Evolutionary conservation across 1,284 basidiomycete species (phyloP), one percentile per base, ranked within the genome.

Genomic region (Sporisorium graminicola): DNA sequence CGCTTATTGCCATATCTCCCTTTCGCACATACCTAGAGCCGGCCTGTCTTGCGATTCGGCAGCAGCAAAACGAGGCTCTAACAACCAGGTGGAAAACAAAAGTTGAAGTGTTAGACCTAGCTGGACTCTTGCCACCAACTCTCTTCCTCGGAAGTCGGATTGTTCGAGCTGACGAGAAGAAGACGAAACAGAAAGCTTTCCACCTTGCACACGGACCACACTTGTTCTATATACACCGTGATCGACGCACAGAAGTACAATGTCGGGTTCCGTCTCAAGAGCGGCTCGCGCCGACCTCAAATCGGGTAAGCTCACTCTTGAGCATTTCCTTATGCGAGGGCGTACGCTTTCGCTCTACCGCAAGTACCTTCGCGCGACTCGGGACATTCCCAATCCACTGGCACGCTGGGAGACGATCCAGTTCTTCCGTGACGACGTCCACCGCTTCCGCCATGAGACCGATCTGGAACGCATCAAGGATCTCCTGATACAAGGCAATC

Each of bases 331-430:
- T 33, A 65, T 80, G 56, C 79, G 76, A 26, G 43, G 65, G 1
- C 65, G 68, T 9, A 74, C 65, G 5, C 54, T 78, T 22, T 64
- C 75, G 22, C 74, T 82, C 47, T 82, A 78, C 44, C 72, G 81
- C 57, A 72, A 72, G 49, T 77, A 80, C 27, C 54, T 82, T 14
- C 66, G 81, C 5, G 79, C 79, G 1, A 74, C 81, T 3, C 47
- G 81, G 33, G 73, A 77, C 60, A 82, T 82, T 16, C 75, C 79
- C 2, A 80, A 82, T 26, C 81, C 81, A 6, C 16, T 58, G 1
- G 81, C 81, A 8, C 67, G 81, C 13, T 68, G 79, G 58, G 81
- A 82, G 56, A 81, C 81, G 5, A 75, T 82, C 20, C 63, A 78
- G 12, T 82, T 74, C 58, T 77, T 77, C 51, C 65, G 74, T 2